Evolutionary conservation across 192 early-diverging fungal species (phyloP).

Genomic region (Entomortierella beljakovae): DNA sequence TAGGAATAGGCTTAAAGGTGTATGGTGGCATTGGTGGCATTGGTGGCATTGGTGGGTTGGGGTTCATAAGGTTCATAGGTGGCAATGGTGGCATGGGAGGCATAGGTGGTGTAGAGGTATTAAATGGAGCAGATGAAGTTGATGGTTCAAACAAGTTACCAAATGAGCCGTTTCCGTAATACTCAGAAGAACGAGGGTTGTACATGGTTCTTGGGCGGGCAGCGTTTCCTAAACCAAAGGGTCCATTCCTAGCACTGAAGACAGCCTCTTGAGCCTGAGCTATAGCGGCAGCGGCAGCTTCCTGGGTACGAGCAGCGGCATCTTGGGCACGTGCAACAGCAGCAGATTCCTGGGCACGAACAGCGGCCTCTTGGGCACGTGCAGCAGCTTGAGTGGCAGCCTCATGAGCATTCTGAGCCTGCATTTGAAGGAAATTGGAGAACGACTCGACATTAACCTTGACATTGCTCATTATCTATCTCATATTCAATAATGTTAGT

Average conservation of each 20-base stretch:
- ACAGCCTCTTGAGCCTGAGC: conserved; percentile 4
- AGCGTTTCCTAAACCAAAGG: not conserved
- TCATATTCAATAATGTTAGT: not conserved
- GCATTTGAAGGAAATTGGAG: conserved; percentile 19
- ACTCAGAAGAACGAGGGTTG: not conserved
- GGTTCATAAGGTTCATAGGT: conserved; percentile 15
- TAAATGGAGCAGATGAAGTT: not conserved
- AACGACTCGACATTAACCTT: conserved; percentile 51
- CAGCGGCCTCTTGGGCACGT: conserved; percentile 21
- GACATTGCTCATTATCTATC: conserved; percentile 43
- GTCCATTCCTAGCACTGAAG: not conserved
- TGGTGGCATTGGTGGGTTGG: conserved; percentile 12
- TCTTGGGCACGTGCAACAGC: conserved; percentile 23
- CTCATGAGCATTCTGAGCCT: conserved; percentile 31
- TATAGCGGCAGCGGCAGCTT: conserved; percentile 12
- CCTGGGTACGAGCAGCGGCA: conserved; percentile 18
- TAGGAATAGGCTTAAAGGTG: too few relatives aligned
- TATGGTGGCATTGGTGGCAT: conserved; percentile 30
- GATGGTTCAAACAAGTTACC: not conserved
- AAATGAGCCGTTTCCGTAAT: not conserved
- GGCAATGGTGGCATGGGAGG: conserved; percentile 39
- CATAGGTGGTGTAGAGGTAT: conserved; percentile 8
- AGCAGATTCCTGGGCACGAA: not conserved
- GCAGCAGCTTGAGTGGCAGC: conserved; percentile 17
- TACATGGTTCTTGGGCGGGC: not conserved